Evolutionary conservation across 2,329 filamentous ascomycete genomes (phyloP), one percentile per base, ranked within the genome.

Genomic region (Huntiella decipiens): DNA sequence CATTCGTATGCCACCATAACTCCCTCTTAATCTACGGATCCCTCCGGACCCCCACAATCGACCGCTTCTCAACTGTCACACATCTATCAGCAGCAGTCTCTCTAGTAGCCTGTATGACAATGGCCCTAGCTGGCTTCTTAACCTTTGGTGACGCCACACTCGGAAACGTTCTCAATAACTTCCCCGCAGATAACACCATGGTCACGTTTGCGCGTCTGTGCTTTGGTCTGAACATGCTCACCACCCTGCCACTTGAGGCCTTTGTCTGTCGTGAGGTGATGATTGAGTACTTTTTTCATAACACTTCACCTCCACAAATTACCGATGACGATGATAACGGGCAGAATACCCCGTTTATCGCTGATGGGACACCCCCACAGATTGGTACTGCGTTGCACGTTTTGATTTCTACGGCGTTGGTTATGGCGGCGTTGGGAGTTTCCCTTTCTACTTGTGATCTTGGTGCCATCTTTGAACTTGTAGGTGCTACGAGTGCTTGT

Each of bases 191-290:
- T 62, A 96, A 94, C 62, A 70, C 79, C 54, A 80, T 96, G 75
- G 86, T 96, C 58, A 96, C 95, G 62, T 71, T 98, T 49, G 91
- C 91, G 16, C 80, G 91, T 45, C 71, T 98, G 43, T 95, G 85
- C 63, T 96, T 98, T 58, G 91, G 91, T 2, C 73, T 98, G 53
- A 98, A 98, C 68, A 98, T 98, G 91, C 76, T 98, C 56, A 95
- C 91, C 11, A 96, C 91, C 1, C 68, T 98, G 33, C 91, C 91
- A 0, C 78, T 98, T 50, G 91, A 98, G 67, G 87, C 86, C 12
- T 98, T 98, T 60, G 91, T 98, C 46, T 98, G 91, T 62, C 77
- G 91, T 56, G 91, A 95, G 62, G 87, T 95, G 52, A 93, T 95
- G 83, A 74, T 84, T 54, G 86, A 84, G 52, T 95, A 93, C 62